A percentile compares a stretch with the other conserved stretches of the same genome.
These are phyloP conservation scores for Backusella tarrabulga DNA, from an alignment of 192 early-diverging fungal genomes.

Conservation along the genomic window DNA sequence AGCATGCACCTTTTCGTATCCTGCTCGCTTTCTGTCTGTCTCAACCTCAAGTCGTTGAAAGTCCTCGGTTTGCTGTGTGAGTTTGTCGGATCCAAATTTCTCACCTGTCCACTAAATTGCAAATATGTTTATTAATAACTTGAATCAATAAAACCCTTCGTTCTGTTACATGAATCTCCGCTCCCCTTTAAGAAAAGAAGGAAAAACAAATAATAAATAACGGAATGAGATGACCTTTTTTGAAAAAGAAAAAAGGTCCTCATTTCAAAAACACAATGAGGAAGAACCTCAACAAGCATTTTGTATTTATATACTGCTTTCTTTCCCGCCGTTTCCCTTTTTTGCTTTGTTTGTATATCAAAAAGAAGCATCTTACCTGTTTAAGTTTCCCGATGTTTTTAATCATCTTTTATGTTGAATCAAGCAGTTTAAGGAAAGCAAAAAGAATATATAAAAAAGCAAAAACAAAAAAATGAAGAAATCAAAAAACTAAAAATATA, in stretches of 20 bases:
- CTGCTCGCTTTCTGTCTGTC: constrained; percentile 64
- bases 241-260: not conserved
- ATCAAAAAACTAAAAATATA: constrained; percentile 9
- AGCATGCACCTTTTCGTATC: constrained; percentile 62
- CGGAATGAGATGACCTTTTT: not conserved
- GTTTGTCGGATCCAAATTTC: constrained; percentile 66
- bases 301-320: not conserved
- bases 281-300: not conserved
- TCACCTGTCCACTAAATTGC: constrained; percentile 71
- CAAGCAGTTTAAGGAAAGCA: no score
- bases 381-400: constrained; percentile 67
- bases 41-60: constrained; percentile 78
- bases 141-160: not conserved
- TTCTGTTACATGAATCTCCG: constrained; percentile 3
- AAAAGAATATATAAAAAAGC: not conserved
- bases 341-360: not conserved
- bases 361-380: constrained; percentile 45
- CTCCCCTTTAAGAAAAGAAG: not conserved
- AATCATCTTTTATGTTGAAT: constrained; percentile 39
- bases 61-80: constrained; percentile 78
- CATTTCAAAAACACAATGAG: not conserved
- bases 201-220: not conserved
- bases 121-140: not conserved
- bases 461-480: constrained; percentile 17
- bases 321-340: not conserved